Conservation (phyloP, 108 stramenopile genomes). For the Phaeodactylum tricornutum region DNA sequence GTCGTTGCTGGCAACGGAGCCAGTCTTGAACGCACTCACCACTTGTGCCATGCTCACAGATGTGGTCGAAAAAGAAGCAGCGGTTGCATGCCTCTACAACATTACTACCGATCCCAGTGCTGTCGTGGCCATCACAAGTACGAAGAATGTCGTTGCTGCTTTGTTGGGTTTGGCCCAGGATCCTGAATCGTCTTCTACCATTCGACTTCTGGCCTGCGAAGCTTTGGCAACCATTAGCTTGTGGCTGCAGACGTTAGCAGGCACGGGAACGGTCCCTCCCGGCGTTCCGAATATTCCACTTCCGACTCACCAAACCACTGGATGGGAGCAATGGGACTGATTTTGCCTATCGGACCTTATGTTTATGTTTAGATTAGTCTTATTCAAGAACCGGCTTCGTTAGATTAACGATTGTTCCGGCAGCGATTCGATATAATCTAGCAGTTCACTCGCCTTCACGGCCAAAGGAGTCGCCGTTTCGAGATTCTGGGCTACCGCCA, state of each 20-base stretch:
- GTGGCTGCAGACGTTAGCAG: constrained; percentile 78
- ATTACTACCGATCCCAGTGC: constrained; percentile 74
- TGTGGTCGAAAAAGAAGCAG: constrained; percentile 55
- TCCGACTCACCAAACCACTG: constrained; percentile 57
- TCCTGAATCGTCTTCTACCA: constrained; percentile 31
- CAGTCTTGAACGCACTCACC: constrained; percentile 46
- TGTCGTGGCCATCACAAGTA: constrained; percentile 69
- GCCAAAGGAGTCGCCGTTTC: no score
- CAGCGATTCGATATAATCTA: not conserved
- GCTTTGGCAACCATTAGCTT: constrained; percentile 66
- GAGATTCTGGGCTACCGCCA: no score
- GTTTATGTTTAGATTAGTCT: no score
- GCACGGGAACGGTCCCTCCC: constrained; percentile 56
- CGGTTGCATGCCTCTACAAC: constrained; percentile 64
- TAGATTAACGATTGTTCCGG: not conserved
- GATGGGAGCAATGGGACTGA: constrained; percentile 74
- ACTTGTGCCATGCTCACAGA: constrained; percentile 48
- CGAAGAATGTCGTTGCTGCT: constrained; percentile 71
- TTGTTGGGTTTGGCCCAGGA: constrained; percentile 71
- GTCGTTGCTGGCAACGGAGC: constrained; percentile 29
- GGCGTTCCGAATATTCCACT: constrained; percentile 40
- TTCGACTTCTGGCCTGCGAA: constrained; percentile 60
- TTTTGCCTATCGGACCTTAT: no score
- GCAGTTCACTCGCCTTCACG: no score
- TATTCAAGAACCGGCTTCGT: no score